Evolutionary conservation across 768 basidiomycete species (phyloP).

Genomic region (Lentinula lateritia): DNA sequence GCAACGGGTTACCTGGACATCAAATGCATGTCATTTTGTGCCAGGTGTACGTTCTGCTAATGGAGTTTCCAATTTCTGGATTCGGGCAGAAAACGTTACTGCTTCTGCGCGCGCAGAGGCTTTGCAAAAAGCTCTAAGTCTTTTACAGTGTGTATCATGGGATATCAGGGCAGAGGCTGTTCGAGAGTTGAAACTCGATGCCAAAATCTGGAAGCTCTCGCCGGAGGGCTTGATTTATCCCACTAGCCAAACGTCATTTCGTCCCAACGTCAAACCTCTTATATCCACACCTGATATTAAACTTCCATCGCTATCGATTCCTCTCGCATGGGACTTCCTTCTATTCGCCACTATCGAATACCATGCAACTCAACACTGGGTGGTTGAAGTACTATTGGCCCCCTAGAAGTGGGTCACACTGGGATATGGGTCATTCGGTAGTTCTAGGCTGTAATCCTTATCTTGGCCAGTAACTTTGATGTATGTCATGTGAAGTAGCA

Average conservation of each 20-base stretch:
- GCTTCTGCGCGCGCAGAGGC: slow-evolving; percentile 13
- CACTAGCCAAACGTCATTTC: neutral
- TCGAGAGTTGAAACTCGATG: slow-evolving; percentile 1
- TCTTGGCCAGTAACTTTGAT: too few species aligned
- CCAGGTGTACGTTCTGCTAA: slow-evolving; percentile 15
- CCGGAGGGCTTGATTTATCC: slow-evolving; percentile 9
- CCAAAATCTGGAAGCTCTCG: slow-evolving; percentile 9
- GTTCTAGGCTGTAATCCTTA: too few species aligned
- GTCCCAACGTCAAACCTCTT: neutral
- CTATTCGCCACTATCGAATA: slow-evolving; percentile 19
- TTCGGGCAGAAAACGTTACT: slow-evolving; percentile 16
- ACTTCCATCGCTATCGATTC: slow-evolving; percentile 3
- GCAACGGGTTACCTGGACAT: slow-evolving; percentile 17
- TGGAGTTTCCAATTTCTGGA: slow-evolving; percentile 21
- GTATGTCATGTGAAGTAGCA: too few species aligned
- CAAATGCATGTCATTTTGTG: slow-evolving; percentile 21
- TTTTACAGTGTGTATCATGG: neutral
- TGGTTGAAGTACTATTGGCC: too few species aligned
- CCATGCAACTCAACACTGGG: slow-evolving; percentile 17
- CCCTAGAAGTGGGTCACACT: too few species aligned
- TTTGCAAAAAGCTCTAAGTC: slow-evolving; percentile 10
- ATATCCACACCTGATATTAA: neutral
- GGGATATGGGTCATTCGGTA: too few species aligned
- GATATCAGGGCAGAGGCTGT: neutral
- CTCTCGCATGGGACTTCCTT: slow-evolving; percentile 18